phyloP scores from a whole-genome alignment of 352 stramenopile genomes.

The Phytopythium mirpurense region DNA sequence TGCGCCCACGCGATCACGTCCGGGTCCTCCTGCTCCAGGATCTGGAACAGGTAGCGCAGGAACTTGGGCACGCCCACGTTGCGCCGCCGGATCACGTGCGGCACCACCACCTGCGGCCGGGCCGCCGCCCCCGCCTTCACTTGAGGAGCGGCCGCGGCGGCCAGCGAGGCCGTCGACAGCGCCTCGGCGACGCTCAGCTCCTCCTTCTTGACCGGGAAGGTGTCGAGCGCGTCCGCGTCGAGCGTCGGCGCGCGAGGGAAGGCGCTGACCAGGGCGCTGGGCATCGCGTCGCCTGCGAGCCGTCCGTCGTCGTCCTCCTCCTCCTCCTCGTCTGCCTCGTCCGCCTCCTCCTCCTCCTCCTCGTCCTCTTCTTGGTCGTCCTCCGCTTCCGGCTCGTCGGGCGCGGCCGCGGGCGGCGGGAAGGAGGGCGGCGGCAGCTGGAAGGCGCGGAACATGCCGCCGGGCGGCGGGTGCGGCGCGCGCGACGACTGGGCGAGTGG shows the following conservation, averaged over 20 bases:
- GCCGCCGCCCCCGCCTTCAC: neutral
- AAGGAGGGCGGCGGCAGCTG: neutral
- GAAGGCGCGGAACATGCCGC: constrained; percentile 7
- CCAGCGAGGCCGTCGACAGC: neutral
- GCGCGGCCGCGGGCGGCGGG: neutral
- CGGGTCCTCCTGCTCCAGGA: constrained; percentile 56
- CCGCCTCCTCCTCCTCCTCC: too few species aligned
- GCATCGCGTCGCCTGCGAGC: neutral
- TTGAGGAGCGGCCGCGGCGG: neutral
- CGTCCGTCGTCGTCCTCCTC: neutral
- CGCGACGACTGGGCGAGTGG: constrained; percentile 4
- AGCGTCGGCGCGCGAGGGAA: neutral
- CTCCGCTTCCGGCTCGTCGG: neutral
- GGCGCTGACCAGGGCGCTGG: neutral
- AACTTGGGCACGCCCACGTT: constrained; percentile 72
- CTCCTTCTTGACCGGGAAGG: neutral
- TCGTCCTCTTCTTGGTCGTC: neutral
- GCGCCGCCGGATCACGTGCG: constrained; percentile 37
- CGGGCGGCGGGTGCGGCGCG: constrained; percentile 1
- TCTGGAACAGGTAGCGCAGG: constrained; percentile 61
- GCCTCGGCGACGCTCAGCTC: neutral
- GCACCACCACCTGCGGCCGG: constrained; percentile 1
- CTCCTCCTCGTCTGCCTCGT: neutral
- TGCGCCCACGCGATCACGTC: constrained; percentile 61
- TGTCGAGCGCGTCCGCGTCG: neutral